Base-by-base conservation (phyloP, 192 early-diverging fungal genomes). In the Bifiguratus adelaidae region DNA sequence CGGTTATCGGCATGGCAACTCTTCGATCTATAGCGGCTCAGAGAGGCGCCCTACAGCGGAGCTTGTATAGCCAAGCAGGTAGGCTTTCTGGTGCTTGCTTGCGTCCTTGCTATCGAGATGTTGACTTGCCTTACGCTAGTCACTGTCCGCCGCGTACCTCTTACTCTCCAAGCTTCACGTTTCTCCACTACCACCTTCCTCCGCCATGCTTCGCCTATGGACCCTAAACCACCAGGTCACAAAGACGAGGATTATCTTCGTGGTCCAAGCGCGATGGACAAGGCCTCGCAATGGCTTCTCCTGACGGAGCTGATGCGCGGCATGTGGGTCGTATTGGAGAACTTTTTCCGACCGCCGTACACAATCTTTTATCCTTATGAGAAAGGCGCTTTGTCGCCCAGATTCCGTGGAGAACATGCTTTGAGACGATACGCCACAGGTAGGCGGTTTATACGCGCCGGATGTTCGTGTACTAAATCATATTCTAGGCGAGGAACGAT, bases 341-440 rank as follows among this genome's bases (percentile, higher is more conserved):
- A 91, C 47, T 88, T 92, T 61, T 88, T 97, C 82, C 83, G 89
- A 38, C 83, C 89, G 43, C 89, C 94, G 9, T 97, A 92, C 65
- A 97, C 94, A 12, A 84, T 97, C 51, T 85, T 86, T 69, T 97
- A 97, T 60, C 94, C 94, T 19, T 82, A 74, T 50, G 94, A 97
- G 61, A 97, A 97, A 77, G 94, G 91, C 4, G 81, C 90, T 12
- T 52, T 97, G 36, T 84, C 80, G 38, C 89, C 94, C 29, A 70
- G 94, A 41, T 97, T 97, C 81, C 78, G 94, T 42, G 94, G 94
- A 18, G 94, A 97, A 71, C 94, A 97, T 63, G 91, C 94, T 11
- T 61, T 97, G 42, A 76, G 94, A 51, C 74, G 94, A 50, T 97
- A 97, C 58, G 90, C 91, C 35, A 87, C 88, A 20, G 93, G 85